Evolutionary conservation across 2,329 filamentous ascomycete species (phyloP), one percentile per base, ranked within the genome.

Genomic region (Sarocladium kiliense): DNA sequence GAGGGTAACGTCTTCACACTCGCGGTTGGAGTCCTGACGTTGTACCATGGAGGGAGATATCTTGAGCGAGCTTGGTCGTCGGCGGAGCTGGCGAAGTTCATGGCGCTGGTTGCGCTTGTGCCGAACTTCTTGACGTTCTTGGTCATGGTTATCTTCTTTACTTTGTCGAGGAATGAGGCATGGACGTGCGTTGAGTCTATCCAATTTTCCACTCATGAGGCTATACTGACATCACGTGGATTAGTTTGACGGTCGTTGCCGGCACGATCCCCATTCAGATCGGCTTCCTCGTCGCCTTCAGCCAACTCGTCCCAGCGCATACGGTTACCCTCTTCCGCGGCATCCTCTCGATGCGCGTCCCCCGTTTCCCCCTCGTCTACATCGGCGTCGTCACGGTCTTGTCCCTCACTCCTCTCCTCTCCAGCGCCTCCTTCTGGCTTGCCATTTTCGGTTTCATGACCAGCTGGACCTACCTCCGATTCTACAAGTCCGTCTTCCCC

Each of bases 31-130:
- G 86, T 80, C 26, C 76, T 86, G 42, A 92, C 92, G 1, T 74
- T 97, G 54, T 96, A 92, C 71, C 90, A 96, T 74, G 93, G 93
- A 55, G 94, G 94, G 10, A 85, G 91, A 64, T 99, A 99, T 71
- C 82, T 99, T 21, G 94, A 99, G 79, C 81, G 94, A 65, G 93
- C 94, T 32, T 99, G 93, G 94, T 92, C 91, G 30, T 93, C 90
- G 25, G 83, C 82, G 56, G 93, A 97, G 71, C 90, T 97, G 69
- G 90, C 85, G 65, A 97, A 96, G 72, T 97, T 97, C 69, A 77
- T 97, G 49, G 75, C 89, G 16, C 79, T 96, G 60, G 81, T 87
- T 50, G 79, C 89, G 14, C 71, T 96, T 65, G 78, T 96, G 55
- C 91, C 94, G 32, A 97, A 97, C 71, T 62, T 88, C 18, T 65